Conservation (phyloP, 148 eudicot genomes). For the Beta vulgaris region DNA sequence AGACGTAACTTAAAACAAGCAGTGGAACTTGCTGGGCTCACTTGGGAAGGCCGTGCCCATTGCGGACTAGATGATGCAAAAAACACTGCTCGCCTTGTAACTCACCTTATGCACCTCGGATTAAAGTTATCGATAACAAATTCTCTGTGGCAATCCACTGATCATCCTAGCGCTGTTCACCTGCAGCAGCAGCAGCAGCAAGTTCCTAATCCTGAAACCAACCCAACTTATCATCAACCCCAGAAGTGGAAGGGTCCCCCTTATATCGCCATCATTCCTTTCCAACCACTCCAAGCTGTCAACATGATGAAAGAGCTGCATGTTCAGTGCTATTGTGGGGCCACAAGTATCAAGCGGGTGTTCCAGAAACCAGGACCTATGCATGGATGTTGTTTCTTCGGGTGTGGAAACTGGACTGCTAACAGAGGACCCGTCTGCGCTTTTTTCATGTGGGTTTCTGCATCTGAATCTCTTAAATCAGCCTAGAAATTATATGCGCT, state of each 20-base stretch:
- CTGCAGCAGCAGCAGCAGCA: constrained; percentile 40
- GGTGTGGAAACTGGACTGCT: constrained; percentile 84
- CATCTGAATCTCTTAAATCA: constrained; percentile 27
- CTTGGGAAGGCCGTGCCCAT: constrained; percentile 94
- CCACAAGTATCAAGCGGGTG: constrained; percentile 53
- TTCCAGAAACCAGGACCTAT: constrained; percentile 63
- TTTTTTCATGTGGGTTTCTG: constrained; percentile 65
- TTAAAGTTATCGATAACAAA: constrained; percentile 69
- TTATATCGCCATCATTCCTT: constrained; percentile 26
- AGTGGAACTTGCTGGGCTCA: constrained; percentile 74
- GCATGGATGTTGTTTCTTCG: constrained; percentile 67
- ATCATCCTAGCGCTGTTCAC: constrained; percentile 26
- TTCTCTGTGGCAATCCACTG: constrained; percentile 45
- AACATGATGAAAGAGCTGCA: constrained; percentile 25
- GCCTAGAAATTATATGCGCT: constrained; percentile 8
- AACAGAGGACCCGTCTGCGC: constrained; percentile 68
- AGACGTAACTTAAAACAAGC: constrained; percentile 84
- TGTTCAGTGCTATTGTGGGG: constrained; percentile 65
- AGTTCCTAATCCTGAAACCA: constrained; percentile 30
- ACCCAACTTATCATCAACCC: constrained; percentile 35
- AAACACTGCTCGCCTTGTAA: constrained; percentile 77
- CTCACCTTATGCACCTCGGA: constrained; percentile 62
- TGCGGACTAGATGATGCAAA: constrained; percentile 94
- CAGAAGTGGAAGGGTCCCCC: constrained; percentile 32
- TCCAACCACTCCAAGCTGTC: constrained; percentile 28